Percentiles rank a stretch among this genome's conserved stretches.
These are phyloP conservation scores for Xylaria sp. DNA, from an alignment of 2,329 filamentous ascomycete species.

Conservation along the genomic window DNA sequence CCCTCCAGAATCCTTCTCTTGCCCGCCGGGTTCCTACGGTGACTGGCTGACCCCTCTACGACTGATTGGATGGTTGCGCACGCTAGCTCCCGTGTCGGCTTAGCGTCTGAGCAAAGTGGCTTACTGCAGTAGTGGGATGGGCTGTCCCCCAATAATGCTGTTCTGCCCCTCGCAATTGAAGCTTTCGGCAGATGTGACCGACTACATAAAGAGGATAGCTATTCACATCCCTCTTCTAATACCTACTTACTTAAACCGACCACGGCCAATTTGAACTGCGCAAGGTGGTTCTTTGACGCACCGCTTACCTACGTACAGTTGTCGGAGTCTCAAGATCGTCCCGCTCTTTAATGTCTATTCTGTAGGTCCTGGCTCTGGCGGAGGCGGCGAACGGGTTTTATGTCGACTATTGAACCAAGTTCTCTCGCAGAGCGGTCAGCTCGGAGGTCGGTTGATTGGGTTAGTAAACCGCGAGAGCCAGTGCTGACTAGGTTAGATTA, in stretches of 20 bases:
- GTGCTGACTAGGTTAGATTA: constrained; percentile 1
- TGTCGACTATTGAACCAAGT: constrained; percentile 11
- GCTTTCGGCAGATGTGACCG: constrained; percentile 44
- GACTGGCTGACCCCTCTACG: constrained; percentile 20
- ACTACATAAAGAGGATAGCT: not conserved
- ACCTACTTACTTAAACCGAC: constrained; percentile 2
- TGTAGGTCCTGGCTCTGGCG: no score
- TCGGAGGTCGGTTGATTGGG: constrained; percentile 6
- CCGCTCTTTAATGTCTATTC: not conserved
- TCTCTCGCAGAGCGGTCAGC: not conserved
- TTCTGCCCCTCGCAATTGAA: constrained; percentile 35
- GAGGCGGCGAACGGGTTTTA: not conserved
- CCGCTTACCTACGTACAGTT: constrained; percentile 32
- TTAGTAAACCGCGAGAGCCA: constrained; percentile 5
- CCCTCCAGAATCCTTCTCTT: constrained; percentile 28
- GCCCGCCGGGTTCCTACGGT: constrained; percentile 42
- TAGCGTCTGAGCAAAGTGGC: constrained; percentile 33
- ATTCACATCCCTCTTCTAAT: no score
- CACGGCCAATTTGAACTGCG: constrained; percentile 25
- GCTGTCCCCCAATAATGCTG: constrained; percentile 40
- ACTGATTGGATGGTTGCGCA: constrained; percentile 35
- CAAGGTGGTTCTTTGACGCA: not conserved
- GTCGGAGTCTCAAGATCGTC: constrained; percentile 12
- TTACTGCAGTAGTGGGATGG: constrained; percentile 14
- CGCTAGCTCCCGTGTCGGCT: constrained; percentile 29